These are phyloP conservation scores for Tetradesmus lagerheimii DNA, from an alignment of 139 green algal genomes.

Conservation along the genomic window DNA sequence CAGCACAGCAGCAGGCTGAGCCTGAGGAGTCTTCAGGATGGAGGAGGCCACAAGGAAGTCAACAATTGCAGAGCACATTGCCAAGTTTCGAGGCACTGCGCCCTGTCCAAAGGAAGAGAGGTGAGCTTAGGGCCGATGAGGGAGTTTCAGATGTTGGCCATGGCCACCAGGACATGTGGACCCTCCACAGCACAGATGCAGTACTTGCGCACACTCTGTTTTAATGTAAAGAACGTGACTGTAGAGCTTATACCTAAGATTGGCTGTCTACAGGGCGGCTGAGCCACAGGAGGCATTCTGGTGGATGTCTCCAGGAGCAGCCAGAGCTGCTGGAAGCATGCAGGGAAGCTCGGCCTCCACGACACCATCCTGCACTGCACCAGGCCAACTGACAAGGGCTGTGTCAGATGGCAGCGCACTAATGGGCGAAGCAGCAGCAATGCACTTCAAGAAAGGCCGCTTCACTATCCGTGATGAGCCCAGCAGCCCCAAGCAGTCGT, in stretches of 20 bases:
- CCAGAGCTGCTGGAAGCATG: background rate
- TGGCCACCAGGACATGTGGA: background rate
- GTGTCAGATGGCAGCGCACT: background rate
- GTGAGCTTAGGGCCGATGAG: background rate
- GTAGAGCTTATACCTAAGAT: too few relatives aligned
- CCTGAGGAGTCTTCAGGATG: constrained; percentile 3
- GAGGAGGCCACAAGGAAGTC: background rate
- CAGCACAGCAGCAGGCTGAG: background rate
- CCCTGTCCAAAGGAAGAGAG: background rate
- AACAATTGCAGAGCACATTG: background rate
- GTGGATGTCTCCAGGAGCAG: background rate
- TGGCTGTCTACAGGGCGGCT: background rate
- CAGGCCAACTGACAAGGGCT: background rate
- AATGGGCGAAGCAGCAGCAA: background rate
- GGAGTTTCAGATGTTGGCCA: too few relatives aligned
- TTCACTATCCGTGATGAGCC: background rate
- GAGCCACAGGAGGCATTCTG: background rate
- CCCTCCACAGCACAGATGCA: background rate
- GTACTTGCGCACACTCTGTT: too few relatives aligned
- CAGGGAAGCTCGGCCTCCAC: background rate
- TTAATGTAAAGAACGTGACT: too few relatives aligned
- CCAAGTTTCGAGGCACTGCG: background rate
- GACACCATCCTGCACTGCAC: background rate
- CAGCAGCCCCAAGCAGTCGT: background rate
- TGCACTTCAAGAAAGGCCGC: background rate